Evolutionary conservation across 176 grass and related monocot genomes (phyloP), one percentile per base, ranked within the genome.

Genomic region (Avena atlantica): DNA sequence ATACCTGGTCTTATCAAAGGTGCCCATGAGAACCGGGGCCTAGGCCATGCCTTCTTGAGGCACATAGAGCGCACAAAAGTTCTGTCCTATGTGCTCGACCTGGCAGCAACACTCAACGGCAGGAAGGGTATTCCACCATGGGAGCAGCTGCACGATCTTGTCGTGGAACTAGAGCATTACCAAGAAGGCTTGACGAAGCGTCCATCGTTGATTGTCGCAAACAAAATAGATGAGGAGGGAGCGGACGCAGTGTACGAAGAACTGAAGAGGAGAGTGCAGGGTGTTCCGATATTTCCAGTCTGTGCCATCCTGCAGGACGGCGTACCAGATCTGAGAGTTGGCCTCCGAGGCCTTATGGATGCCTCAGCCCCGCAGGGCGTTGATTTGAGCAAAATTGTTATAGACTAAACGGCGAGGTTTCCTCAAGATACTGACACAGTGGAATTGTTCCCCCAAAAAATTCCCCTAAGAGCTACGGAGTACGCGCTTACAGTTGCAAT

Each of bases 1-100:
- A 95, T 98, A 67, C 95, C 95, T 6, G 93, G 95, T 37, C 84
- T 98, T 68, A 93, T 98, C 65, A 93, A 95, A 86, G 95, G 95
- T 50, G 95, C 93, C 59, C 92, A 95, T 62, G 66, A 89, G 59
- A 98, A 98, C 78, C 91, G 87, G 58, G 95, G 95, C 17, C 88
- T 98, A 27, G 95, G 95, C 7, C 95, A 95, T 93, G 91, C 91
- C 69, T 97, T 97, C 82, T 90, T 97, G 83, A 93, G 95, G 80
- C 95, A 97, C 81, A 93, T 97, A 87, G 95, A 97, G 77, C 89
- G 93, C 48, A 97, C 95, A 17, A 97, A 86, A 86, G 91, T 98
- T 87, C 78, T 98, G 13, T 86, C 89, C 12, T 98, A 92, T 73
- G 89, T 98, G 13, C 89, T 98, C 17, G 95, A 95, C 51, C 78